A percentile compares a stretch with the other conserved stretches of the same genome.
These are phyloP conservation scores for Niveomyces coronatus DNA, from an alignment of 2,329 filamentous ascomycete species.

Conservation along the genomic window DNA sequence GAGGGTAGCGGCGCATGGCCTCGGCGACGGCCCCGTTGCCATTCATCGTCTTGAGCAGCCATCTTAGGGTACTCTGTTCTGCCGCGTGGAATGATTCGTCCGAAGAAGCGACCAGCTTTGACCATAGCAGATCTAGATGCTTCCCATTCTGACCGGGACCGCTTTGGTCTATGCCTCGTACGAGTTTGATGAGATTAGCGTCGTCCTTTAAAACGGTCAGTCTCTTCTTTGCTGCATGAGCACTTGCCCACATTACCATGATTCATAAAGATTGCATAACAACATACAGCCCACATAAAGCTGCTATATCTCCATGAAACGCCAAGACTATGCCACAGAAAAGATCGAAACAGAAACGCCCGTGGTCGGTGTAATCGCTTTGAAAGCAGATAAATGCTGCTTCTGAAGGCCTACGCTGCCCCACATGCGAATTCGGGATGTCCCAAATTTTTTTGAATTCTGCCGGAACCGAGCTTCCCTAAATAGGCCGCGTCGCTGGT, in stretches of 20 bases:
- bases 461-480: conserved; percentile 25
- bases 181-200: conserved; percentile 38
- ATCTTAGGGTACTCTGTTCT: conserved; percentile 49
- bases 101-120: conserved; percentile 31
- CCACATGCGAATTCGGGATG: conserved; percentile 6
- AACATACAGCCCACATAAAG: conserved; percentile 2
- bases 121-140: conserved; percentile 41
- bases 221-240: neutral
- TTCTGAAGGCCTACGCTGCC: conserved; percentile 1
- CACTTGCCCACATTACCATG: neutral
- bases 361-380: neutral
- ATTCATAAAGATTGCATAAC: neutral
- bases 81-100: conserved; percentile 38
- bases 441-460: conserved; percentile 36
- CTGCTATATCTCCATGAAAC: neutral
- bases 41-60: conserved; percentile 53
- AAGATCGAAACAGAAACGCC: neutral
- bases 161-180: conserved; percentile 45
- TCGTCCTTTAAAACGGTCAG: conserved; percentile 17
- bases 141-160: conserved; percentile 32
- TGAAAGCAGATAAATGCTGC: conserved; percentile 4
- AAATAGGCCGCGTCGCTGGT: neutral
- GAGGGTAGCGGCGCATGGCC: conserved; percentile 42
- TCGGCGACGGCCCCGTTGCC: conserved; percentile 36
- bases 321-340: neutral